A percentile compares a stretch with the other conserved stretches of the same genome.
Conservation (phyloP, 169 alveolate genomes). For the Plasmodium malariae region DNA sequence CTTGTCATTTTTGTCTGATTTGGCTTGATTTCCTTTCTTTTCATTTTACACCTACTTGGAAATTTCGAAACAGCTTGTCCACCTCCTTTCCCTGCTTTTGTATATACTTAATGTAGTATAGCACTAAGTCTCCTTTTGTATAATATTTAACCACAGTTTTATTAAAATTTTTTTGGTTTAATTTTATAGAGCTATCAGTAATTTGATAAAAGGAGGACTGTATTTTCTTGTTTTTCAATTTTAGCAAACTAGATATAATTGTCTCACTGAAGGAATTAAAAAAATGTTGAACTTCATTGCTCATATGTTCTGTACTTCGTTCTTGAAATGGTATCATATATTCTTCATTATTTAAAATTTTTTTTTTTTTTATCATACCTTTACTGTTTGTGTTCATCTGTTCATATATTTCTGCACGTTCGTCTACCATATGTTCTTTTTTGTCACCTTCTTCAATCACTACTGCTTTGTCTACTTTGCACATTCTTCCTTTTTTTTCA, state of each 20-base stretch:
- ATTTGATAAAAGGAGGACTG: slow-evolving; percentile 16
- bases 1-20: no score
- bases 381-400: background rate
- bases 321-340: no score
- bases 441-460: background rate
- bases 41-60: slow-evolving; percentile 1
- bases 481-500: background rate
- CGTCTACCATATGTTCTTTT: background rate
- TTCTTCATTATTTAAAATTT: background rate
- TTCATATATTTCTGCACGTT: background rate
- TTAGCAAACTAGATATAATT: slow-evolving; percentile 18
- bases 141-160: slow-evolving; percentile 33
- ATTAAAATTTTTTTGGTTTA: slow-evolving; percentile 7
- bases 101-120: slow-evolving; percentile 22
- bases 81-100: slow-evolving; percentile 16
- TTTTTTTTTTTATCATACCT: background rate
- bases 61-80: background rate
- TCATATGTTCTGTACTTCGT: background rate
- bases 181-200: background rate
- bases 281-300: background rate
- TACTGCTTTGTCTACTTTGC: background rate
- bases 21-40: background rate
- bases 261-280: slow-evolving; percentile 11
- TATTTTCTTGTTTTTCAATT: slow-evolving; percentile 25
- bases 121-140: slow-evolving; percentile 10